phyloP scores from a whole-genome alignment of 495 filamentous ascomycete species.

The Penicillium bovifimosum region DNA sequence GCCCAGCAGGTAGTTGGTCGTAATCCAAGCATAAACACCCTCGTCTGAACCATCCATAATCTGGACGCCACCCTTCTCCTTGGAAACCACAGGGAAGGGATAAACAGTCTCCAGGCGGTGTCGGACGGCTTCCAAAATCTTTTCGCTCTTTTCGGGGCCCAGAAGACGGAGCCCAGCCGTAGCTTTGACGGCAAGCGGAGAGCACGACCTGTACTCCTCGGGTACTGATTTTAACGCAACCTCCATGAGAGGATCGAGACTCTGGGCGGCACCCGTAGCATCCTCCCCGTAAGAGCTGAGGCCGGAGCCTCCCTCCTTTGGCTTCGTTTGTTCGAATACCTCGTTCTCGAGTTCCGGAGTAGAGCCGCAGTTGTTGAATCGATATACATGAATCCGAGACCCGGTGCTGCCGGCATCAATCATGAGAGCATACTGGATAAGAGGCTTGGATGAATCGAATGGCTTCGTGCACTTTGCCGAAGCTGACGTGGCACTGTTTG shows the following conservation, averaged over 20 bases:
- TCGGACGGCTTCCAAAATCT: conserved; percentile 82
- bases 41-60: conserved; percentile 97
- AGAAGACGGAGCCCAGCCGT: conserved; percentile 87
- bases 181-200: conserved; percentile 91
- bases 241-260: conserved; percentile 80
- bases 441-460: conserved; percentile 75
- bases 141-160: conserved; percentile 71
- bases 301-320: conserved; percentile 70
- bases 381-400: conserved; percentile 96
- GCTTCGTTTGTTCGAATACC: conserved; percentile 82
- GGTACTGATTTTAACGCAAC: conserved; percentile 79
- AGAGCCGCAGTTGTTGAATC: conserved; percentile 95
- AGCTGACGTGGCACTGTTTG: conserved; percentile 24
- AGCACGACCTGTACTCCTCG: conserved; percentile 78
- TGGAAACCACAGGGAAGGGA: conserved; percentile 87
- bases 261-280: conserved; percentile 80
- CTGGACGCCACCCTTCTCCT: conserved; percentile 76
- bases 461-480: conserved; percentile 70
- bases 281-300: conserved; percentile 81
- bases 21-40: conserved; percentile 99
- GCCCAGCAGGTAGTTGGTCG: conserved; percentile 93
- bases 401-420: conserved; percentile 97
- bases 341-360: conserved; percentile 94
- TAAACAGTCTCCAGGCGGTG: conserved; percentile 78
- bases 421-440: conserved; percentile 97